Conservation (phyloP, 2,329 filamentous ascomycete genomes). For the Seiridium unicorne region DNA sequence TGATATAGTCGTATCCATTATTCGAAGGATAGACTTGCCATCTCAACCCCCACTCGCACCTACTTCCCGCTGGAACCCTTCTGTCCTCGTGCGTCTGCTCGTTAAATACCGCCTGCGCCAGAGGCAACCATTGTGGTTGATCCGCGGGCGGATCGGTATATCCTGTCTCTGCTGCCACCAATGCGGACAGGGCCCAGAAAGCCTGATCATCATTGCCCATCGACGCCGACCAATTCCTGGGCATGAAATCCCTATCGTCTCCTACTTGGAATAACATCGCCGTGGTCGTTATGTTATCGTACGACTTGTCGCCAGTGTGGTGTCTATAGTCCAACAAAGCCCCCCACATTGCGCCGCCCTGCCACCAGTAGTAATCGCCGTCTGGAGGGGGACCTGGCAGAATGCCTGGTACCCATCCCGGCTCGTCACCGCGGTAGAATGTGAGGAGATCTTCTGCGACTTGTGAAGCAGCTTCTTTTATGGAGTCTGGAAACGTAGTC, state of each 20-base stretch:
- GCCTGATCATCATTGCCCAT: slow-evolving; percentile 70
- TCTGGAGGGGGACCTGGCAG: slow-evolving; percentile 52
- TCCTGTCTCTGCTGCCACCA: slow-evolving; percentile 64
- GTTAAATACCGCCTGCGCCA: slow-evolving; percentile 70
- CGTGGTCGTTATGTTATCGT: slow-evolving; percentile 57
- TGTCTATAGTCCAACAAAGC: slow-evolving; percentile 70
- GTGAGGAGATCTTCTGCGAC: slow-evolving; percentile 50
- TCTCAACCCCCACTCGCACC: slow-evolving; percentile 67
- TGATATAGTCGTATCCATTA: slow-evolving; percentile 75
- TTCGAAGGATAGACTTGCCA: slow-evolving; percentile 80
- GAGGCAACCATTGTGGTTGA: slow-evolving; percentile 58
- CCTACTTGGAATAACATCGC: slow-evolving; percentile 60
- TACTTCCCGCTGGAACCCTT: slow-evolving; percentile 48
- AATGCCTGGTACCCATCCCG: slow-evolving; percentile 54
- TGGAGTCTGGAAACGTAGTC: slow-evolving; percentile 35
- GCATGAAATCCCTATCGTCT: slow-evolving; percentile 56
- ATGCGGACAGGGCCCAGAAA: slow-evolving; percentile 68
- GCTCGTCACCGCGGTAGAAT: slow-evolving; percentile 49
- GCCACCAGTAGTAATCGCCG: slow-evolving; percentile 73
- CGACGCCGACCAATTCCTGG: slow-evolving; percentile 54
- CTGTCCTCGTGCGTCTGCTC: slow-evolving; percentile 58
- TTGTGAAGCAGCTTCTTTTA: slow-evolving; percentile 42
- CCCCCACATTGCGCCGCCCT: slow-evolving; percentile 67
- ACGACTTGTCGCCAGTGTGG: slow-evolving; percentile 61
- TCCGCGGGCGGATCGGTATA: slow-evolving; percentile 57